These are phyloP conservation scores for Cicer yamashitae DNA, from an alignment of 306 rosid species.

Conservation along the genomic window DNA sequence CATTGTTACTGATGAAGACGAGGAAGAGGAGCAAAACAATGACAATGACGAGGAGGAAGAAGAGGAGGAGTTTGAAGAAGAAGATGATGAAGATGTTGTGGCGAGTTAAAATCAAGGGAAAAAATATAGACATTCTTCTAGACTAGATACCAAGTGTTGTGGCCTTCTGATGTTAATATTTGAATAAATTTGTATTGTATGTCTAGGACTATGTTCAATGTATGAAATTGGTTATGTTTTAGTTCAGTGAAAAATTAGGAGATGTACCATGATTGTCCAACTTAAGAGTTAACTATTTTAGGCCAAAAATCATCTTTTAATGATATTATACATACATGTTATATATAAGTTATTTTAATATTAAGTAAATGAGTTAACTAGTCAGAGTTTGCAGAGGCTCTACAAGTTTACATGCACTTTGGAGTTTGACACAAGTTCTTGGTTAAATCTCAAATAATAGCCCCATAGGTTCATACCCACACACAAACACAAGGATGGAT, in stretches of 20 bases:
- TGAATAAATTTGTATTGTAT: not conserved
- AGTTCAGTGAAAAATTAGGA: not conserved
- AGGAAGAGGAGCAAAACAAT: conserved; percentile 47
- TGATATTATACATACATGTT: too few relatives aligned
- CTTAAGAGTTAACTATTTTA: too few relatives aligned
- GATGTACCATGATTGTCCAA: not conserved
- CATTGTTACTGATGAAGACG: conserved; percentile 65
- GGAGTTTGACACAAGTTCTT: too few relatives aligned
- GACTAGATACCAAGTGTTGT: not conserved
- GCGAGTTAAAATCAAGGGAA: conserved; percentile 32
- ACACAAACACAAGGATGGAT: too few relatives aligned
- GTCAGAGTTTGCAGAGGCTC: too few relatives aligned
- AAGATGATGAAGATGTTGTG: conserved; percentile 42
- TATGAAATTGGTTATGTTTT: not conserved
- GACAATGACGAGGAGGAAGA: conserved; percentile 55
- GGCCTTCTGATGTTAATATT: conserved; percentile 7
- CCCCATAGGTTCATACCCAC: too few relatives aligned
- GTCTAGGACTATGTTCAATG: not conserved
- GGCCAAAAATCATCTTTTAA: too few relatives aligned
- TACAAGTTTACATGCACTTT: too few relatives aligned
- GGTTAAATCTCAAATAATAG: too few relatives aligned
- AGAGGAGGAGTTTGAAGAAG: conserved; percentile 55
- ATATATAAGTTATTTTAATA: too few relatives aligned
- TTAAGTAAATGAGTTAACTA: too few relatives aligned
- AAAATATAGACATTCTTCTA: not conserved